A percentile compares a stretch with the other conserved stretches of the same genome.
Evolutionary conservation across 2,329 filamentous ascomycete genomes (phyloP).

Genomic region (Penicillium concentricum): DNA sequence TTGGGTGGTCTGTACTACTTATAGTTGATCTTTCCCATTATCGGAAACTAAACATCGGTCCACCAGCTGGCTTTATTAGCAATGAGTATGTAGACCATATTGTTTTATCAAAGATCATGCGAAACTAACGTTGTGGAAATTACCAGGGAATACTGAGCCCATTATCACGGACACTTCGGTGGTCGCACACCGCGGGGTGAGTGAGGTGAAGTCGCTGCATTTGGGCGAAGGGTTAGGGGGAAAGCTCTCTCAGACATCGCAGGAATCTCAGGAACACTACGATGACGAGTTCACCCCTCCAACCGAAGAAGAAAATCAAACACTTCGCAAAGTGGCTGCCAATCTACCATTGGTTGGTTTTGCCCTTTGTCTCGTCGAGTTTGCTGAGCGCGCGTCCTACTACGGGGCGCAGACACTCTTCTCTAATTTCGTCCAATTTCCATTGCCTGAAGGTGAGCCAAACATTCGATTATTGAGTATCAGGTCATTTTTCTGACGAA

Average conservation of each 20-base stretch:
- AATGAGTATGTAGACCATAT: neutral
- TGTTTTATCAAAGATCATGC: neutral
- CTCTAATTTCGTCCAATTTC: constrained; percentile 62
- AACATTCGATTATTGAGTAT: neutral
- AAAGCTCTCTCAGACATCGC: neutral
- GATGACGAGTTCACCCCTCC: constrained; percentile 36
- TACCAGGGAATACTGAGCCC: neutral
- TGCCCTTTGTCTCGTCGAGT: constrained; percentile 59
- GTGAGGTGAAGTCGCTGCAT: too few species aligned
- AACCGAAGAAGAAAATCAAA: constrained; percentile 48
- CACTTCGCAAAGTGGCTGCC: constrained; percentile 52
- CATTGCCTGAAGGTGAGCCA: constrained; percentile 49
- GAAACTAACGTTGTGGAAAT: neutral
- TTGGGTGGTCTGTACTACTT: neutral
- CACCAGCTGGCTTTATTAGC: neutral
- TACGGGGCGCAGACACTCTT: constrained; percentile 58
- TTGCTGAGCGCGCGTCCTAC: constrained; percentile 62
- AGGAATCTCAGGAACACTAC: neutral
- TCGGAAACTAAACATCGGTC: neutral
- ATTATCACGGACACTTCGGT: neutral
- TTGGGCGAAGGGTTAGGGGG: too few species aligned
- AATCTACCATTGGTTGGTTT: constrained; percentile 55
- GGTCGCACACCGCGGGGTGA: neutral
- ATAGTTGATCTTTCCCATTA: neutral
- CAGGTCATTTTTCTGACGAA: neutral